Evolutionary conservation across 805 yeast genomes (phyloP).

Genomic region (Ogataea chonburiensis): DNA sequence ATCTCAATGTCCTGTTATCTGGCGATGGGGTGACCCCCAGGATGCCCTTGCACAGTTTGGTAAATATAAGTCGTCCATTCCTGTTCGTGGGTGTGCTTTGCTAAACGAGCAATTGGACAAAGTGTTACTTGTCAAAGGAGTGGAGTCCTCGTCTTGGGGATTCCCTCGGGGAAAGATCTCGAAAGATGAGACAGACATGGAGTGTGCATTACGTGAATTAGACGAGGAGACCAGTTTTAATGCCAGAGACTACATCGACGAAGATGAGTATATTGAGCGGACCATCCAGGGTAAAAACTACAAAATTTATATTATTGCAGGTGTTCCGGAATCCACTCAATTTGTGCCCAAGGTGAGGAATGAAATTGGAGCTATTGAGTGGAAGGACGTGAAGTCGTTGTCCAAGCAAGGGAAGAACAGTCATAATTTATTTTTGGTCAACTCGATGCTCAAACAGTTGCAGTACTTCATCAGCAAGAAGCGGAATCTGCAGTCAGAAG

Average conservation of each 20-base stretch:
- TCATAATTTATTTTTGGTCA: constrained; percentile 43
- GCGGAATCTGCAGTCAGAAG: constrained; percentile 50
- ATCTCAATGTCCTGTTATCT: constrained; percentile 68
- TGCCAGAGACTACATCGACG: constrained; percentile 62
- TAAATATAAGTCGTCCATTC: constrained; percentile 82
- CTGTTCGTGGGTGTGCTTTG: constrained; percentile 94
- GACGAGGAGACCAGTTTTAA: constrained; percentile 94
- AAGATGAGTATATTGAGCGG: constrained; percentile 75
- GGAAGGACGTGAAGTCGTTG: constrained; percentile 61
- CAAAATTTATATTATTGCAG: constrained; percentile 72
- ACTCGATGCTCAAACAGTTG: constrained; percentile 50
- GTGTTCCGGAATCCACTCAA: constrained; percentile 71
- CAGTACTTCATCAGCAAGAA: constrained; percentile 54
- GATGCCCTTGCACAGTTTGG: constrained; percentile 79
- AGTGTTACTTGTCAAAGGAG: constrained; percentile 78
- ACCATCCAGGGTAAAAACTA: constrained; percentile 81
- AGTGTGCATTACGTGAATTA: constrained; percentile 90
- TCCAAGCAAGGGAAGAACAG: constrained; percentile 34
- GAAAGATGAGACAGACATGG: constrained; percentile 83
- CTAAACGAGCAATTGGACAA: constrained; percentile 69
- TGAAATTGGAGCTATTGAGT: constrained; percentile 81
- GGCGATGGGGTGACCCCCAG: constrained; percentile 84
- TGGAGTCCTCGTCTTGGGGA: constrained; percentile 80
- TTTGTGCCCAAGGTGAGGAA: constrained; percentile 83
- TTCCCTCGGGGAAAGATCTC: constrained; percentile 97